Conservation (phyloP, 306 rosid genomes). For the Neltuma alba region DNA sequence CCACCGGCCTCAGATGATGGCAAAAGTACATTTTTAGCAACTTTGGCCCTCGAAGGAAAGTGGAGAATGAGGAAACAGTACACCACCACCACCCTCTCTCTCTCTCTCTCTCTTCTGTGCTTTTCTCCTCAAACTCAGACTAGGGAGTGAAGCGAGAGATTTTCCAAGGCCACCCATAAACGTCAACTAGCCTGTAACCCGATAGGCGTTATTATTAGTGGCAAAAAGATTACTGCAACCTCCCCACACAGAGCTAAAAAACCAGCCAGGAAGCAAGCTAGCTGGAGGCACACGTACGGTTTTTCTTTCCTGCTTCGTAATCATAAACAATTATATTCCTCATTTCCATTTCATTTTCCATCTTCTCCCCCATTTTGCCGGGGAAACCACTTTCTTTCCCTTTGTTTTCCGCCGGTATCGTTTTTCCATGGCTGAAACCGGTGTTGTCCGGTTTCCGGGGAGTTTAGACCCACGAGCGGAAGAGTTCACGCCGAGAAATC, state of each 20-base stretch:
- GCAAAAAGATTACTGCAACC: constrained; percentile 18
- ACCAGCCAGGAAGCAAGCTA: background rate
- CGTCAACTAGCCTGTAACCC: background rate
- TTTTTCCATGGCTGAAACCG: constrained; percentile 64
- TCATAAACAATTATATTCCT: background rate
- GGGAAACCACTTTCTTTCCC: constrained; percentile 16
- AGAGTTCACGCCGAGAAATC: constrained; percentile 69
- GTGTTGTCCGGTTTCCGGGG: constrained; percentile 53
- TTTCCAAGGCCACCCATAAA: background rate
- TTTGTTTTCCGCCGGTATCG: too few relatives aligned
- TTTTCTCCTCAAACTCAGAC: constrained; percentile 5
- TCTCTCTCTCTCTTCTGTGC: constrained; percentile 12
- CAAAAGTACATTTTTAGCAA: constrained; percentile 48
- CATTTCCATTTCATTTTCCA: background rate
- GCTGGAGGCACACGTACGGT: constrained; percentile 18
- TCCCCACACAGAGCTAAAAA: background rate
- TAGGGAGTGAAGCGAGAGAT: background rate
- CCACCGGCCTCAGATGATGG: background rate
- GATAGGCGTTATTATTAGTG: background rate
- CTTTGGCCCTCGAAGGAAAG: constrained; percentile 38
- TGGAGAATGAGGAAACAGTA: constrained; percentile 30
- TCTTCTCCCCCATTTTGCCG: background rate
- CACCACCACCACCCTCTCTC: background rate
- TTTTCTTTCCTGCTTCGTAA: background rate
- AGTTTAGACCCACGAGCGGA: constrained; percentile 72